These are phyloP conservation scores for Candida chauliodis DNA, from an alignment of 805 yeast species.

Conservation along the genomic window DNA sequence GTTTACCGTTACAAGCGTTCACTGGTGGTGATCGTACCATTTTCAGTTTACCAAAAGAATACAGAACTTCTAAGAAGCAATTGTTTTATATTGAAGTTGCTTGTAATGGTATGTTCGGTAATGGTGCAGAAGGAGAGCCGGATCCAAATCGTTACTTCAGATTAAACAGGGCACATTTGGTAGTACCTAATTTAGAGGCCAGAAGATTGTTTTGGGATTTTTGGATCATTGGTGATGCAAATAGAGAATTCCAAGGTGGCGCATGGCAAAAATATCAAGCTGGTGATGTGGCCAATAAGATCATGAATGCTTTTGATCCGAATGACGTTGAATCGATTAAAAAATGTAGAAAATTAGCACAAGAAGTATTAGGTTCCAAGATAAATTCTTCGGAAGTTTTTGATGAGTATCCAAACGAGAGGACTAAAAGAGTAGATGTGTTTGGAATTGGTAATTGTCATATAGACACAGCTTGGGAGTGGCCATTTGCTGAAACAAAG, in stretches of 20 bases:
- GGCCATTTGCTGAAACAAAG: conserved; percentile 98
- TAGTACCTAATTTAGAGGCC: conserved; percentile 78
- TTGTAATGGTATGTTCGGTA: conserved; percentile 92
- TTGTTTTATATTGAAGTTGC: conserved; percentile 81
- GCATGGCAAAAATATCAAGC: conserved; percentile 85
- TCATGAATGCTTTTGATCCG: conserved; percentile 82
- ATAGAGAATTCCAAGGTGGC: conserved; percentile 74
- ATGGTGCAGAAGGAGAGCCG: conserved; percentile 56
- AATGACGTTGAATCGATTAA: conserved; percentile 53
- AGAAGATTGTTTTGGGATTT: conserved; percentile 75
- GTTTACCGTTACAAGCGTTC: conserved; percentile 75
- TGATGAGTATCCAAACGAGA: conserved; percentile 16
- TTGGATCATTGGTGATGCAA: conserved; percentile 87
- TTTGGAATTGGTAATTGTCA: conserved; percentile 93
- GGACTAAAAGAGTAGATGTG: conserved; percentile 53
- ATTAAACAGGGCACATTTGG: conserved; percentile 68
- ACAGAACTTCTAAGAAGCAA: conserved; percentile 48
- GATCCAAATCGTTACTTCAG: conserved; percentile 70
- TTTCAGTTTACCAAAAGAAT: conserved; percentile 63
- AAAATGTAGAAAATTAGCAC: conserved; percentile 65
- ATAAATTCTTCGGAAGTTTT: conserved; percentile 66
- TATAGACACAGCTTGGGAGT: conserved; percentile 97
- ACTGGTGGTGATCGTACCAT: conserved; percentile 81
- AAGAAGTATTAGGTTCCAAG: conserved; percentile 59
- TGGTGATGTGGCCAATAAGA: conserved; percentile 69